Percentiles rank a stretch among this genome's conserved stretches.
phyloP scores from a whole-genome alignment of 495 filamentous ascomycete species.

The Recurvomyces mirabilis region DNA sequence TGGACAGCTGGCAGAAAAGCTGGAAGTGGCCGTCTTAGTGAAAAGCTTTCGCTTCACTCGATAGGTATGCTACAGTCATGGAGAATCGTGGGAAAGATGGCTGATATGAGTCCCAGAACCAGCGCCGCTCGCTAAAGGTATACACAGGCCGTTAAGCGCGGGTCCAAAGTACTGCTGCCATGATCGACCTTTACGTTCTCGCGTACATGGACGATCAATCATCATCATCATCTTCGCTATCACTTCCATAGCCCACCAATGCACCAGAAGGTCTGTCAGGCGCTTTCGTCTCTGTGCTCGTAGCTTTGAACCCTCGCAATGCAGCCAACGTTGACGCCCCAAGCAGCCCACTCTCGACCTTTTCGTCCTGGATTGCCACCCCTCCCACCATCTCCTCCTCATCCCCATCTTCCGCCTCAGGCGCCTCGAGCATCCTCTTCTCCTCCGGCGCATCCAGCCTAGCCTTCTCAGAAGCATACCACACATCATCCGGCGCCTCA shows the following conservation, averaged over 20 bases:
- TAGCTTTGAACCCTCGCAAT: constrained; percentile 39
- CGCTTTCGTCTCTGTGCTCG: constrained; percentile 24
- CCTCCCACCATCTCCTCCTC: constrained; percentile 8
- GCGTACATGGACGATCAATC: too few relatives aligned
- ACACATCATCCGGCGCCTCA: constrained; percentile 88
- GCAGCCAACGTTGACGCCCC: constrained; percentile 69
- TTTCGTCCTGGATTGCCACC: constrained; percentile 1
- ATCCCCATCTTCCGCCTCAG: constrained; percentile 20
- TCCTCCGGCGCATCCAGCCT: constrained; percentile 33
- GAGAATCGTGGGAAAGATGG: too few relatives aligned
- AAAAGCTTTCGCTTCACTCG: too few relatives aligned
- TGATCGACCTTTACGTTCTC: too few relatives aligned
- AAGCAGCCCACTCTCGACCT: constrained; percentile 52
- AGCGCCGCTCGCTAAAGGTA: too few relatives aligned
- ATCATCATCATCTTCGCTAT: constrained; percentile 61
- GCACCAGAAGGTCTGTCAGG: constrained; percentile 45
- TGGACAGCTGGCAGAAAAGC: too few relatives aligned
- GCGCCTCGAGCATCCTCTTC: constrained; percentile 29
- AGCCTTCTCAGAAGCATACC: constrained; percentile 55
- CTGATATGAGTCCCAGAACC: too few relatives aligned
- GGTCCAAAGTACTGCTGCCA: too few relatives aligned
- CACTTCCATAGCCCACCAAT: constrained; percentile 82
- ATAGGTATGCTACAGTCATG: too few relatives aligned
- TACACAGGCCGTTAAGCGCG: too few relatives aligned
- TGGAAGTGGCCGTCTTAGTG: too few relatives aligned